phyloP scores from a whole-genome alignment of 257 asterid species.

The Nemophila menziesii region DNA sequence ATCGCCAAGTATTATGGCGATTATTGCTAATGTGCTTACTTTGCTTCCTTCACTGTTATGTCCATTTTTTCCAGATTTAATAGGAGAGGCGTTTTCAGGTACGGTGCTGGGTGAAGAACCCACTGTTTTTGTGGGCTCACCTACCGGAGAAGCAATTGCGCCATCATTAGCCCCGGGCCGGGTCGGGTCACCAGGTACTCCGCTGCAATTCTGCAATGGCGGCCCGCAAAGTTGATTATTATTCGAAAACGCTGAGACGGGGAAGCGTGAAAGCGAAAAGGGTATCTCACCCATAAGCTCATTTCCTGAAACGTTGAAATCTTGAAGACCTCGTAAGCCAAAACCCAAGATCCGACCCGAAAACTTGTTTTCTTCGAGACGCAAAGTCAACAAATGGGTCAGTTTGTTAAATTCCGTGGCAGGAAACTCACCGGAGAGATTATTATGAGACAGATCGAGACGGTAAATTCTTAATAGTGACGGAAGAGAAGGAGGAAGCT shows the following conservation, averaged over 20 bases:
- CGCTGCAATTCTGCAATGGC: constrained; percentile 43
- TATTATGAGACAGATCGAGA: constrained; percentile 67
- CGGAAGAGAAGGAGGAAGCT: constrained; percentile 29
- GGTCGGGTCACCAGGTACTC: constrained; percentile 24
- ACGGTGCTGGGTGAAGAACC: constrained; percentile 46
- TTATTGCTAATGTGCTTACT: constrained; percentile 40
- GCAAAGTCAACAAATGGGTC: constrained; percentile 49
- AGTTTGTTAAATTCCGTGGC: constrained; percentile 19
- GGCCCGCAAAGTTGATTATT: constrained; percentile 49
- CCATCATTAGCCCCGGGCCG: constrained; percentile 29
- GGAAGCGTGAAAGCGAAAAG: constrained; percentile 39
- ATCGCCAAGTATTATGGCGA: constrained; percentile 66
- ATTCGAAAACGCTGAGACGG: constrained; percentile 32
- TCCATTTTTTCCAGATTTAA: constrained; percentile 11
- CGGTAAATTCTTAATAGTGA: constrained; percentile 42
- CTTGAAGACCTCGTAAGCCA: constrained; percentile 37
- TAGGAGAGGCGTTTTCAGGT: constrained; percentile 28
- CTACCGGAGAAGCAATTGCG: constrained; percentile 39
- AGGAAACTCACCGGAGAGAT: constrained; percentile 49
- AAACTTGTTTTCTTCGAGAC: constrained; percentile 51
- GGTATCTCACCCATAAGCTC: constrained; percentile 42
- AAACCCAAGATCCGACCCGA: constrained; percentile 43
- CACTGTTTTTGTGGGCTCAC: constrained; percentile 17
- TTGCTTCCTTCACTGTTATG: constrained; percentile 16
- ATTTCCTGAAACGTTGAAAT: constrained; percentile 68